Conservation (phyloP, 805 yeast genomes). For the Candida chilensis region DNA sequence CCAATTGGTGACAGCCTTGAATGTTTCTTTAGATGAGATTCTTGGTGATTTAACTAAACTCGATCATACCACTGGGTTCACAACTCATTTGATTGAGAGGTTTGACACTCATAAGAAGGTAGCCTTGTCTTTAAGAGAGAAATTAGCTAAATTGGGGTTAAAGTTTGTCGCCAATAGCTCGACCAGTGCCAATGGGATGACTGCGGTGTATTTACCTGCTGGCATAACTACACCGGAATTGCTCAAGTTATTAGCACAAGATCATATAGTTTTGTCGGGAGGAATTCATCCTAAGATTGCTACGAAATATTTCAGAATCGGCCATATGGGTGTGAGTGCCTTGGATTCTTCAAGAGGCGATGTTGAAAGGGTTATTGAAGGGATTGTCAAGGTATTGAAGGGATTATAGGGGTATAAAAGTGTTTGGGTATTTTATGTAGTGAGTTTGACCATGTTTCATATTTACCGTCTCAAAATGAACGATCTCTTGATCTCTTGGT, state of each 20-base stretch:
- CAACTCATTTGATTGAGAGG: constrained; percentile 52
- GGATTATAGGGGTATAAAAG: no score
- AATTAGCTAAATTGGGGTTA: constrained; percentile 51
- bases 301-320: constrained; percentile 82
- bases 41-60: constrained; percentile 25
- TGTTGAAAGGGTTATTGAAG: constrained; percentile 37
- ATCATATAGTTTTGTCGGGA: constrained; percentile 76
- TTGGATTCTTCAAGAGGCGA: constrained; percentile 46
- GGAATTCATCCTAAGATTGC: constrained; percentile 81
- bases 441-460: no score
- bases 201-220: constrained; percentile 79
- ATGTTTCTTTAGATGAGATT: constrained; percentile 67
- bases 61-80: constrained; percentile 10
- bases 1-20: constrained; percentile 75
- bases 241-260: constrained; percentile 43
- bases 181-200: constrained; percentile 76
- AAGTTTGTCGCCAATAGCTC: constrained; percentile 54
- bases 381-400: no score
- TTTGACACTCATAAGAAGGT: constrained; percentile 53
- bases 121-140: constrained; percentile 57
- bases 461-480: no score
- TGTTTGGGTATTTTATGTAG: no score
- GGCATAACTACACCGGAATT: constrained; percentile 62
- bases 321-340: constrained; percentile 90
- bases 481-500: no score